Base-by-base conservation (phyloP, 108 stramenopile species). In the Skeletonema costatum region DNA sequence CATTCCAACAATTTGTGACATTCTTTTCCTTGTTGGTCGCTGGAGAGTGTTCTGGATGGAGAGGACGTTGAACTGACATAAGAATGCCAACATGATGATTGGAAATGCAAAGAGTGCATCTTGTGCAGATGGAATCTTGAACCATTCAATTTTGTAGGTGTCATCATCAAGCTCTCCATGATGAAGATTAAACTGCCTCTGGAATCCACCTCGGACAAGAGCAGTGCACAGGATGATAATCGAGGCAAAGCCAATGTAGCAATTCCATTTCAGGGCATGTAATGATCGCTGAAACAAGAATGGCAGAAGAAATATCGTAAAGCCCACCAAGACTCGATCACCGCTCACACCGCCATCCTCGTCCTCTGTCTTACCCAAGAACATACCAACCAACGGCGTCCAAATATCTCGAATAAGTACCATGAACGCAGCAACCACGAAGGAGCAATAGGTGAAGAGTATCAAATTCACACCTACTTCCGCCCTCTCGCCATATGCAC, bases 391-490 rank as follows among this genome's bases (percentile, higher is more conserved):
- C 32, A 87, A 66, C 11, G 88, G 83, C 12, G 88, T 84, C 92
- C 90, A 91, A 31, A 95, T 88, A 70, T 93, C 92, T 59, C 87
- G 71, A 30, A 89, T 85, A 56, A 96, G 64, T 3, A 96, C 89
- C 93, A 93, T 93, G 70, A 92, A 96, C 0, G 84, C 95, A 5
- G 89, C 78, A 31, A 93, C 70, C 5, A 90, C 92, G 71, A 93
- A 91, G 13, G 84, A 32, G 21, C 90, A 68, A 73, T 93, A 85
- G 10, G 85, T 60, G 59, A 87, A 75, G 0, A 96, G 71, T 7
- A 91, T 36, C 41, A 68, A 63, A 38, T 88, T 88, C 6, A 89
- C 81, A 29, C 75, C 75, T 19, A 70, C 66, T 64, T 90, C 90
- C 66, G 81, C 83, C n/a, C 21, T 60, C n/a, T 66, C 66, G 11